Evolutionary conservation across 2,329 filamentous ascomycete species (phyloP), one percentile per base, ranked within the genome.

Genomic region (Thelonectria blattea): DNA sequence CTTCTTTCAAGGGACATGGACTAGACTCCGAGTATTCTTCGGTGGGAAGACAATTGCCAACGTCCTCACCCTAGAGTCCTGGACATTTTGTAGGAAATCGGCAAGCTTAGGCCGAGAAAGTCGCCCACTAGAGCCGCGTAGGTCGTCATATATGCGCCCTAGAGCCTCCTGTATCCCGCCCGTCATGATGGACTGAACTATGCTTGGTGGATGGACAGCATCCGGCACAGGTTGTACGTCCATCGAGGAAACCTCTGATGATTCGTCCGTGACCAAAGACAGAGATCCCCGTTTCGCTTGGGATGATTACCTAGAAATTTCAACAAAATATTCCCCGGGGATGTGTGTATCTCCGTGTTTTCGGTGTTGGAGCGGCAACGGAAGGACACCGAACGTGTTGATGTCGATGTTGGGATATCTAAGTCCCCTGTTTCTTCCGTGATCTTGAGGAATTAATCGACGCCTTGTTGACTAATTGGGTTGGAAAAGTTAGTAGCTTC

Each of bases 41-140:
- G 18, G 76, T 71, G 64, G 78, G 80, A 22, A 85, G 76, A 59
- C 87, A 87, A 37, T 84, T 78, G 43, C 79, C 77, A 15, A 80
- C 60, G 14, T 61, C 49, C 56, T 85, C 81, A 30, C 80, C 79
- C 66, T 88, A n/a, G n/a, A n/a, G n/a, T n/a, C n/a, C n/a, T n/a
- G 86, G 1, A 76, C 76, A 1, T 73, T 68, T 34, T 75, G 73
- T n/a, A 89, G 71, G 70, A 88, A 89, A 5, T 68, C 67, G 30
- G 72, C 68, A 55, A 88, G 80, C 32, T 74, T 74, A 9, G 76
- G 74, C 41, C 52, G 69, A 2, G 76, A 72, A 11, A 79, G 63
- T 6, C 58, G 34, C 1, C 55, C 34, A 2, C 75, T 72, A 15
- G 71, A 62, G 6, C 73, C 76, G 47, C 81, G 76, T 34, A 85